Percentiles rank a stretch among this genome's conserved stretches.
These are phyloP conservation scores for Colletotrichum sp. DNA, from an alignment of 2,329 filamentous ascomycete genomes.

Conservation along the genomic window DNA sequence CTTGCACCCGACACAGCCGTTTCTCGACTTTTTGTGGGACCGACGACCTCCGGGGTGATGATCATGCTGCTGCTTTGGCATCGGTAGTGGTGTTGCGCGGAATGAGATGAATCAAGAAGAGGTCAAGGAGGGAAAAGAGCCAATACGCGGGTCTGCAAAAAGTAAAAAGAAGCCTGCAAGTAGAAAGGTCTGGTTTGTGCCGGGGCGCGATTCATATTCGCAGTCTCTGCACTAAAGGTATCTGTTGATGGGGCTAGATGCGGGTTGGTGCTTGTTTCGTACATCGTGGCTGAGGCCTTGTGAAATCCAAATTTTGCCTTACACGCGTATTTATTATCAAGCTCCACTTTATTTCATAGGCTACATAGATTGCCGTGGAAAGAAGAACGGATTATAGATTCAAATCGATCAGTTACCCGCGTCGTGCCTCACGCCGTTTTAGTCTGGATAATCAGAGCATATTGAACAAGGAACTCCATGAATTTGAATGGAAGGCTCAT, in stretches of 20 bases:
- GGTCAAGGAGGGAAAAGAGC: background rate
- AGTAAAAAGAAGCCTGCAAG: background rate
- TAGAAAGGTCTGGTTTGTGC: background rate
- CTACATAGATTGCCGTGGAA: background rate
- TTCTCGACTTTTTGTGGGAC: constrained; percentile 8
- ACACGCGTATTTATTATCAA: background rate
- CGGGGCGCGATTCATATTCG: background rate
- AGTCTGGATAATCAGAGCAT: background rate
- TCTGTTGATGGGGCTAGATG: background rate
- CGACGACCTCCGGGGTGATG: background rate
- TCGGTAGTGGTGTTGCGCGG: background rate
- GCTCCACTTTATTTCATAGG: background rate
- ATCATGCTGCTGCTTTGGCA: background rate
- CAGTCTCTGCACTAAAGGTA: background rate
- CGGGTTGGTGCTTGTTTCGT: background rate
- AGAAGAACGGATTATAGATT: background rate
- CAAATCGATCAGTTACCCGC: background rate
- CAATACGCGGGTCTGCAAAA: background rate
- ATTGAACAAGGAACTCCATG: background rate
- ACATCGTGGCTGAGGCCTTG: background rate
- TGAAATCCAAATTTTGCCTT: background rate
- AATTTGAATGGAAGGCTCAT: background rate
- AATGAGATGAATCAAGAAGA: background rate
- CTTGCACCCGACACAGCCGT: constrained; percentile 42
- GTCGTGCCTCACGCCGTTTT: background rate